A percentile compares a stretch with the other conserved stretches of the same genome.
These are phyloP conservation scores for Phytopythium cucurbitacearum DNA, from an alignment of 352 stramenopile species.

Conservation along the genomic window DNA sequence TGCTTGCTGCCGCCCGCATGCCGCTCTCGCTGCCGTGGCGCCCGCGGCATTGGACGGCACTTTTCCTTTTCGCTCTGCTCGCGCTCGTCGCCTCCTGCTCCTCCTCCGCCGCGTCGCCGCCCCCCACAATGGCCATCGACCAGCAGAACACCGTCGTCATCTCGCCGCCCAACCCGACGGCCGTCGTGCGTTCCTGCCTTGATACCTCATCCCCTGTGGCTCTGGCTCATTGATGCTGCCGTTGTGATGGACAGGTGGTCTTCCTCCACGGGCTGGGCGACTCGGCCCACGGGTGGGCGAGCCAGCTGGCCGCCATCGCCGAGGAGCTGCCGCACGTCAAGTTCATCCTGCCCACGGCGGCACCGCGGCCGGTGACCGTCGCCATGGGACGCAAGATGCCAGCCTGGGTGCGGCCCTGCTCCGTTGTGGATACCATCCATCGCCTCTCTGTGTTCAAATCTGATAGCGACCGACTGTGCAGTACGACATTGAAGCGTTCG, in stretches of 20 bases:
- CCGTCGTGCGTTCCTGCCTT: conserved; percentile 12
- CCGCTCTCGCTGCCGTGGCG: not conserved
- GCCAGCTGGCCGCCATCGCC: conserved; percentile 48
- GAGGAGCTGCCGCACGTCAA: conserved; percentile 66
- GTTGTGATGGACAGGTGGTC: conserved; percentile 28
- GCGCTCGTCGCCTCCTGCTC: not conserved
- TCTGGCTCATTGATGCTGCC: not conserved
- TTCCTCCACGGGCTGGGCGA: conserved; percentile 92
- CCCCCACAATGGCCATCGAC: conserved; percentile 24
- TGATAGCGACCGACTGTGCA: conserved; percentile 7
- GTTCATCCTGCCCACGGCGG: conserved; percentile 76
- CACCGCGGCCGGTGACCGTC: conserved; percentile 88
- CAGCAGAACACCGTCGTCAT: conserved; percentile 31
- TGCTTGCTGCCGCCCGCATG: not conserved
- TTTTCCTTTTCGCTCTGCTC: conserved; percentile 1
- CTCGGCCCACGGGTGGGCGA: conserved; percentile 83
- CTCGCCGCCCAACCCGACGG: conserved; percentile 25
- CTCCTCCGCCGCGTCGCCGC: not conserved
- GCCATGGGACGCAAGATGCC: conserved; percentile 91
- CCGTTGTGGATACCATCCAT: not conserved
- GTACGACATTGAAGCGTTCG: conserved; percentile 94
- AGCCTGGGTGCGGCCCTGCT: conserved; percentile 60
- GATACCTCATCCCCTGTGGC: not conserved
- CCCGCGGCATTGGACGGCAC: conserved; percentile 1
- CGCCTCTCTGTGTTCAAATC: not conserved